Conservation (phyloP, 2,329 filamentous ascomycete species). For the Magnaporthiopsis rhizophila region DNA sequence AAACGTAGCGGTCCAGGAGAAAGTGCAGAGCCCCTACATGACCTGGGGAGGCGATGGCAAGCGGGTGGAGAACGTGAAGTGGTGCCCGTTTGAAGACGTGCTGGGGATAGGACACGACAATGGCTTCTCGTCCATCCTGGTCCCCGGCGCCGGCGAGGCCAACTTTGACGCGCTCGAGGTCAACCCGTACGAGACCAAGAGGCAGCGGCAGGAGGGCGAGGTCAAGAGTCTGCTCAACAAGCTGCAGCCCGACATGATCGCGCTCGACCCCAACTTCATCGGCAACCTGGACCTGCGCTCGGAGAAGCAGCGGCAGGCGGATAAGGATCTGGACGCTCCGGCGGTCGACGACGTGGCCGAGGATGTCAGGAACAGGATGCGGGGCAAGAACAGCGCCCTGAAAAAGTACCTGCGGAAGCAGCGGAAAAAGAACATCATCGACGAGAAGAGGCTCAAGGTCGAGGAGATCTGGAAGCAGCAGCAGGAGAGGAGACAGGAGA, state of each 20-base stretch:
- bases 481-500: constrained; percentile 57
- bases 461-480: constrained; percentile 74
- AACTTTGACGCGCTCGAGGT: constrained; percentile 91
- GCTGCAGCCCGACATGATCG: constrained; percentile 94
- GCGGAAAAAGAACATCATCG: constrained; percentile 85
- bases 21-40: constrained; percentile 86
- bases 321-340: constrained; percentile 71
- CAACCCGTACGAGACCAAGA: constrained; percentile 90
- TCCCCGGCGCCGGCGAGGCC: constrained; percentile 91
- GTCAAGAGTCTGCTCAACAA: constrained; percentile 89
- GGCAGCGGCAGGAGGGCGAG: constrained; percentile 88
- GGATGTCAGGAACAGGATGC: constrained; percentile 65
- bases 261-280: constrained; percentile 84
- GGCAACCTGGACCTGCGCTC: constrained; percentile 79
- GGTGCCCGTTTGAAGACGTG: constrained; percentile 94
- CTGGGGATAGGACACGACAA: constrained; percentile 76
- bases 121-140: constrained; percentile 83
- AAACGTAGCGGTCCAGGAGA: constrained; percentile 55
- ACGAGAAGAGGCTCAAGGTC: constrained; percentile 83
- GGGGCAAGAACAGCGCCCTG: constrained; percentile 84
- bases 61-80: constrained; percentile 70
- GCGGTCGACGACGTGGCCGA: constrained; percentile 47
- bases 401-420: constrained; percentile 89
- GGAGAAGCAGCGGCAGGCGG: constrained; percentile 66
- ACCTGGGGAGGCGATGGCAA: constrained; percentile 82